Conservation (phyloP, 2,329 filamentous ascomycete species). For the Celoporthe dispersa region DNA sequence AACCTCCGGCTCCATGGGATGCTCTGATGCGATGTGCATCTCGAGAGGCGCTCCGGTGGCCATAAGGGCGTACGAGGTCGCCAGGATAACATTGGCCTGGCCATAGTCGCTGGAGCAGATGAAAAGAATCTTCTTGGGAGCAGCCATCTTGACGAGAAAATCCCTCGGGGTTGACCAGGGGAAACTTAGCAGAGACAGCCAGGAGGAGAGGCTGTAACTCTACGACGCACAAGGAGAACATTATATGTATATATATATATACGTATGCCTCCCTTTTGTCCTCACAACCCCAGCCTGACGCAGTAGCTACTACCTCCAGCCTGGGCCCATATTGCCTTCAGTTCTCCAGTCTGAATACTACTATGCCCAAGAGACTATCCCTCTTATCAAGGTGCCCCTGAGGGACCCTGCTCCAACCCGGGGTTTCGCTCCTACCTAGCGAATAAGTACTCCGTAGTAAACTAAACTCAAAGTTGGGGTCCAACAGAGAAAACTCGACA, state of each 20-base stretch:
- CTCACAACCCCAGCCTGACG: neutral
- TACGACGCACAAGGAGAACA: neutral
- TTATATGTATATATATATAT: neutral
- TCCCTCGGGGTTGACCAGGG: neutral
- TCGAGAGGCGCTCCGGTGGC: constrained; percentile 40
- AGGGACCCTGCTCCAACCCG: neutral
- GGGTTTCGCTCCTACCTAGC: neutral
- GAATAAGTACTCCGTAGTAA: neutral
- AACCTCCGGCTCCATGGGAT: constrained; percentile 31
- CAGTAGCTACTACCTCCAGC: neutral
- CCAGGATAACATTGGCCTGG: constrained; percentile 43
- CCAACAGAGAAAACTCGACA: neutral
- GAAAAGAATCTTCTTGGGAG: constrained; percentile 36
- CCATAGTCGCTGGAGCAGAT: constrained; percentile 40
- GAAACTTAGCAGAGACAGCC: neutral
- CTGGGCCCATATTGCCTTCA: neutral
- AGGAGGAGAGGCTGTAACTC: neutral
- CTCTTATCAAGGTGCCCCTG: neutral
- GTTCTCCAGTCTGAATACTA: neutral
- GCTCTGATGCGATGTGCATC: constrained; percentile 43
- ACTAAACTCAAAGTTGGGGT: neutral
- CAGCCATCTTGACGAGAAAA: neutral
- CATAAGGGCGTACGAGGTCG: constrained; percentile 41
- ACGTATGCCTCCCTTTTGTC: neutral
- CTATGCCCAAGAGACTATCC: neutral